Percentiles rank a stretch among this genome's conserved stretches.
Evolutionary conservation across 495 filamentous ascomycete species (phyloP).

Genomic region (Lophiotrema nucula): DNA sequence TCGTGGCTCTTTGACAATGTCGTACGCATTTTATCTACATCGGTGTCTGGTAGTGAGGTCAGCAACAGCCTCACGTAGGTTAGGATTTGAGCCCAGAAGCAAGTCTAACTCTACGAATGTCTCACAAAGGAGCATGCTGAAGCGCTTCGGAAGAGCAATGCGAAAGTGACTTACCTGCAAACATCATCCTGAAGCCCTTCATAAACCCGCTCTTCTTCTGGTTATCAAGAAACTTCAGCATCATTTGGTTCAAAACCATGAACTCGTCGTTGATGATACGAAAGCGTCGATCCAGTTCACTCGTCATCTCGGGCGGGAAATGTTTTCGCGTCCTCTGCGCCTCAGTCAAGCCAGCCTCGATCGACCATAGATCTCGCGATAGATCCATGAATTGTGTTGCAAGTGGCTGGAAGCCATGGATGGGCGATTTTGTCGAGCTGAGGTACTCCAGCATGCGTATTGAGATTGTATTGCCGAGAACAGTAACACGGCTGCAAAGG

Average conservation of each 20-base stretch:
- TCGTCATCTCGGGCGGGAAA: slow-evolving; percentile 48
- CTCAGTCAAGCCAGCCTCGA: slow-evolving; percentile 52
- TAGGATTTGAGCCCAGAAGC: too few relatives aligned
- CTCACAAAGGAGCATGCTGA: too few relatives aligned
- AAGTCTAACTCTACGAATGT: too few relatives aligned
- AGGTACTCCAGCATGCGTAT: slow-evolving; percentile 59
- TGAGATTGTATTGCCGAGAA: slow-evolving; percentile 51
- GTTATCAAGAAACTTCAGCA: slow-evolving; percentile 49
- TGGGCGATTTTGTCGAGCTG: slow-evolving; percentile 47
- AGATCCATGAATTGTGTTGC: slow-evolving; percentile 54
- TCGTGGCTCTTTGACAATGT: slow-evolving; percentile 42
- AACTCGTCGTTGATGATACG: slow-evolving; percentile 48
- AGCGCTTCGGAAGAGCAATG: too few relatives aligned
- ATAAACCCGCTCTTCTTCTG: slow-evolving; percentile 50
- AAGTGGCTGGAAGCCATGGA: slow-evolving; percentile 49
- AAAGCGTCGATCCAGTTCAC: slow-evolving; percentile 54
- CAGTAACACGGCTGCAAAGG: slow-evolving; percentile 41
- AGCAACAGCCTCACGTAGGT: too few relatives aligned
- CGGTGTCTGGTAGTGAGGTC: too few relatives aligned
- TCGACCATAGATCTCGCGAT: slow-evolving; percentile 51
- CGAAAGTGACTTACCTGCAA: too few relatives aligned
- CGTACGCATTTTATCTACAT: slow-evolving; percentile 46
- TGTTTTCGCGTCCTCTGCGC: slow-evolving; percentile 36
- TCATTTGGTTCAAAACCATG: slow-evolving; percentile 50
- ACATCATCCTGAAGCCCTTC: slow-evolving; percentile 52